Evolutionary conservation across 495 filamentous ascomycete species (phyloP).

Genomic region (Neurospora tetrasperma): DNA sequence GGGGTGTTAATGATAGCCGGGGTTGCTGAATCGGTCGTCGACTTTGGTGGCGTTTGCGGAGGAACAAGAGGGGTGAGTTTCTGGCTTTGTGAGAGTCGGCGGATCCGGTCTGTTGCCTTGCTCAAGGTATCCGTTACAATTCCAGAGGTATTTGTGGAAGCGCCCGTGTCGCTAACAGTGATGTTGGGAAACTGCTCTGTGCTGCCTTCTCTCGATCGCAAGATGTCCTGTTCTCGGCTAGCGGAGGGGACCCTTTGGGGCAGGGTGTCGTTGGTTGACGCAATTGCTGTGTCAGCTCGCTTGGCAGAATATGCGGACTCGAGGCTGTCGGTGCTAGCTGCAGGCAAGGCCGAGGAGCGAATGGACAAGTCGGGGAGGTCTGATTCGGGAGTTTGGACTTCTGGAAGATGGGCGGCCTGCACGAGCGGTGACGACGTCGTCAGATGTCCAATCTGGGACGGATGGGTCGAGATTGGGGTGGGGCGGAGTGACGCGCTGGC

Average conservation of each 20-base stretch:
- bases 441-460: conserved; percentile 69
- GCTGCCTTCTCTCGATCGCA: conserved; percentile 28
- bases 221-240: conserved; percentile 37
- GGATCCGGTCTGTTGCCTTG: conserved; percentile 8
- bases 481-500: conserved; percentile 21
- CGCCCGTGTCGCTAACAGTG: conserved; percentile 14
- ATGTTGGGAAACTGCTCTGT: conserved; percentile 10
- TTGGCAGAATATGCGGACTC: conserved; percentile 11
- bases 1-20: conserved; percentile 48
- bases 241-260: conserved; percentile 34
- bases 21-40: conserved; percentile 25
- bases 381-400: conserved; percentile 20
- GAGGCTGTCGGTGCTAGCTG: conserved; percentile 16
- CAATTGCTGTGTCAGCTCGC: conserved; percentile 7
- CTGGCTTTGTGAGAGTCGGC: conserved; percentile 21
- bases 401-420: conserved; percentile 41
- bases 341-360: conserved; percentile 10
- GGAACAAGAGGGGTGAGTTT: conserved; percentile 29
- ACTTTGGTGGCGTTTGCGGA: conserved; percentile 31
- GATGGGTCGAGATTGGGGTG: conserved; percentile 53
- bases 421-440: conserved; percentile 77
- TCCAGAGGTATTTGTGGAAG: neutral
- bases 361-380: conserved; percentile 13
- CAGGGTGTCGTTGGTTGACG: conserved; percentile 18
- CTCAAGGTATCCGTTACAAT: conserved; percentile 1